Base-by-base conservation (phyloP, 331 rosid genomes). In the Erythrophleum ivorense region DNA sequence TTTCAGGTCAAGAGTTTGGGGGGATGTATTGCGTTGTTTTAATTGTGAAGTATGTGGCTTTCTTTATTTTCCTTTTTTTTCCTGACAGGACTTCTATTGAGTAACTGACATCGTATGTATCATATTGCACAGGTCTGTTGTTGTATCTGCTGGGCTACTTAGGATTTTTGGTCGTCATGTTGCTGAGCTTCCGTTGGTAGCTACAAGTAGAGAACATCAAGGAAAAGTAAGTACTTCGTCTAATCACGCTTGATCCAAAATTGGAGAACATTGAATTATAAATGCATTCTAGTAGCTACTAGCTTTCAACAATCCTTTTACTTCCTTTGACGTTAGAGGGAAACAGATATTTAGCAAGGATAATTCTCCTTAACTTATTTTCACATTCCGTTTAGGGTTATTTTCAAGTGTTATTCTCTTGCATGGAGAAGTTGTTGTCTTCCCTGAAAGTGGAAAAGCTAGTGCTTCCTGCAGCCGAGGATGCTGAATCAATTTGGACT, bases 391-490 rank as follows among this genome's bases (percentile, higher is more conserved):
- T 79, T 3, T 86, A 96, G 99, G 99, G 99, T 54, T 96, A 91
- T 83, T 96, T 96, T 83, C 99, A 92, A 92, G 99, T 88, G 57
- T 74, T 96, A 73, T 87, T 94, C 89, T 89, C 91, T 50, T 96
- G 99, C 80, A 92, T 96, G 82, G 97, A 96, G 91, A 89, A 86
- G 85, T 78, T 96, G 84, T 86, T 96, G 60, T 70, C 75, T 70
- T 91, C 97, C 88, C 86, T 96, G 87, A 88, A 91, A 21, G 98
- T 96, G 59, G 94, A 92, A 89, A 96, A 92, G 83, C 79, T 94
- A 80, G 99, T 96, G 73, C 98, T 96, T 43, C 99, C 99, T 80
- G 99, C 99, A 2, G 99, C 99, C 3, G 99, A 91, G 86, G 98
- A 92, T 59, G 99, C 98, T 0, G 98, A 96, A 86, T 96, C 99